These are phyloP conservation scores for Terana coerulea DNA, from an alignment of 768 basidiomycete species.

Conservation along the genomic window DNA sequence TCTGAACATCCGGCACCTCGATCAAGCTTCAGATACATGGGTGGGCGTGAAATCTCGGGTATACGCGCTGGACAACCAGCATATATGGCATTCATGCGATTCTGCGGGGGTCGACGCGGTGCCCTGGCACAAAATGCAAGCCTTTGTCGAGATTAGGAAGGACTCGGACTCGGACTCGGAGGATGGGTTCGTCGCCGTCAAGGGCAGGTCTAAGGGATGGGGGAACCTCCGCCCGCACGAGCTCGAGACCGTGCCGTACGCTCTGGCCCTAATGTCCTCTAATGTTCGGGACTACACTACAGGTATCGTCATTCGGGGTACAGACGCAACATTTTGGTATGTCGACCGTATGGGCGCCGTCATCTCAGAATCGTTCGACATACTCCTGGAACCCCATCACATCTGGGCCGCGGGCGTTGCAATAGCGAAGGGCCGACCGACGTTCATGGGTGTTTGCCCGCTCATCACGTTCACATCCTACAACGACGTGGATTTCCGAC, in stretches of 20 bases:
- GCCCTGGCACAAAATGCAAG: neutral
- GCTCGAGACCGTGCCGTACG: neutral
- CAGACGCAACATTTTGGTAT: neutral
- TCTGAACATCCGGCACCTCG: too few species aligned
- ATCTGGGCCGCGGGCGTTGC: neutral
- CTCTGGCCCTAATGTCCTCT: neutral
- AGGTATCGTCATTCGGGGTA: conserved; percentile 4
- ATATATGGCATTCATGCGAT: neutral
- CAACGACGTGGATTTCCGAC: neutral
- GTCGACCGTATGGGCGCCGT: conserved; percentile 6
- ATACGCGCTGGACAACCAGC: neutral
- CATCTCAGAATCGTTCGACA: conserved; percentile 1
- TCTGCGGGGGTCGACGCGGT: neutral
- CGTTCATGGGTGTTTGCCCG: conserved; percentile 2
- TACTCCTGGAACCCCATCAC: conserved; percentile 4
- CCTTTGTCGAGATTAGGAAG: neutral
- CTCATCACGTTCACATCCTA: conserved; percentile 1
- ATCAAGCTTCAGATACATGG: too few species aligned
- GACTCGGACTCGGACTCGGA: neutral
- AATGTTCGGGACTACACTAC: conserved; percentile 2
- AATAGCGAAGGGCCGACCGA: neutral
- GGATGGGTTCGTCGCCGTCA: neutral
- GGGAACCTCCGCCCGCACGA: too few species aligned
- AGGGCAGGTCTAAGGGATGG: neutral
- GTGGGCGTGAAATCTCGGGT: too few species aligned